Conservation (phyloP, 2,329 filamentous ascomycete species). For the Pyricularia pennisetigena region DNA sequence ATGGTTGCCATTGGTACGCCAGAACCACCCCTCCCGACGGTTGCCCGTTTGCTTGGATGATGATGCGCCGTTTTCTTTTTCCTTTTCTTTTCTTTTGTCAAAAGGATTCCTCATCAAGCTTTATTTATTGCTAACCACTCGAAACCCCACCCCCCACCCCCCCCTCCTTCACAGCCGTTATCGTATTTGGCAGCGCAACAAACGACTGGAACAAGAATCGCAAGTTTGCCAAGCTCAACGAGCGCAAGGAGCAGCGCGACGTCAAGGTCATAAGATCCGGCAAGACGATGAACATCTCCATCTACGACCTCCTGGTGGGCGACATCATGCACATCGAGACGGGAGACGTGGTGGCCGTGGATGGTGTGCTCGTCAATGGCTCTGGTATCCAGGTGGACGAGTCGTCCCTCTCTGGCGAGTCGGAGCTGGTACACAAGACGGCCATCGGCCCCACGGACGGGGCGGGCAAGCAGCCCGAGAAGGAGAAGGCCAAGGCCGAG, state of each 20-base stretch:
- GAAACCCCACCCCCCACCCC: no score
- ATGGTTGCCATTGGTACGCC: slow-evolving; percentile 3
- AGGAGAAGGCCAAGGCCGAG: slow-evolving; percentile 10
- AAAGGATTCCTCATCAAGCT: no score
- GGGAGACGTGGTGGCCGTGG: slow-evolving; percentile 56
- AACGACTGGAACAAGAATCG: slow-evolving; percentile 56
- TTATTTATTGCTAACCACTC: no score
- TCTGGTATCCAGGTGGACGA: slow-evolving; percentile 60
- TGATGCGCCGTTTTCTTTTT: no score
- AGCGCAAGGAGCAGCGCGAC: slow-evolving; percentile 47
- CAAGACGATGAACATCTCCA: slow-evolving; percentile 47
- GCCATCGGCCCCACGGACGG: slow-evolving; percentile 31
- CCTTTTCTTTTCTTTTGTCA: no score
- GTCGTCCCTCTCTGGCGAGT: slow-evolving; percentile 61
- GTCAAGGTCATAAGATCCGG: slow-evolving; percentile 56
- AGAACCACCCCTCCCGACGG: no score
- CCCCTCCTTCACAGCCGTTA: neutral
- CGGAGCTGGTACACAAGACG: slow-evolving; percentile 58
- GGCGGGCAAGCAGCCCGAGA: neutral
- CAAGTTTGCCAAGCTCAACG: slow-evolving; percentile 48
- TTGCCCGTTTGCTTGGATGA: no score
- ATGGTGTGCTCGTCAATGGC: slow-evolving; percentile 54
- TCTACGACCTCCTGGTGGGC: slow-evolving; percentile 55
- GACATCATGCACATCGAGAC: slow-evolving; percentile 57
- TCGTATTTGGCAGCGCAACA: slow-evolving; percentile 46